Base-by-base conservation (phyloP, 2,329 filamentous ascomycete genomes). In the Zymoseptoria passerinii region DNA sequence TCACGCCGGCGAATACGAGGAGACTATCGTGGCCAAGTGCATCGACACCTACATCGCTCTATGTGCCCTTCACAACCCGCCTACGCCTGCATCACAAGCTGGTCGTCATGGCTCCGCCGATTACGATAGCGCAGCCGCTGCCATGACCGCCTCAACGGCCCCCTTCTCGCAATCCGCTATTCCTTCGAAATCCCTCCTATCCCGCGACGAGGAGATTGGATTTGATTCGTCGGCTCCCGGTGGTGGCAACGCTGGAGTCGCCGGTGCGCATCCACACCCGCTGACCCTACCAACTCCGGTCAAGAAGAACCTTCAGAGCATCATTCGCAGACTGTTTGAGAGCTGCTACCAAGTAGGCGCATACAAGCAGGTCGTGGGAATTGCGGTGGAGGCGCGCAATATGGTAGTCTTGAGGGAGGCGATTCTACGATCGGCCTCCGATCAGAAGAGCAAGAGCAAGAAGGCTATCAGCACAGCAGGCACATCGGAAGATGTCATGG, bases 11-110 rank as follows among this genome's bases (percentile, higher is more conserved):
- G 94, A 99, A 78, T 99, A 96, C 71, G 94, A 99, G 76, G 92
- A 99, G 78, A 99, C 94, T 58, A 97, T 99, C 77, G 92, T 97
- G 74, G 83, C 92, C 60, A 96, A 95, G 82, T 99, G 94, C 72
- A 85, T 99, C 70, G 94, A 99, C 75, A 95, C 95, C 65, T 99
- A 96, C 78, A 96, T 99, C 70, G 86, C 90, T 60, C 82, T 92
- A 55, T 87, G 84, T 54, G 83, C 83, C 60, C 77, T 83, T 72
- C 78, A 80, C 72, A 80, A 80, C 77, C 75, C 80, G 61, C 72
- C 82, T 64, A 68, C 77, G 55, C 57, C 60, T 35, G 62, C 56
- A 5, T 62, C 62, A 18, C 56, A 54, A 16, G 56, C 58, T n/a
- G 62, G 57, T 13, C 63, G 63, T n/a, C 63, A 83, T 64, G 90